Evolutionary conservation across 2,329 filamentous ascomycete species (phyloP), one percentile per base, ranked within the genome.

Genomic region (Teratosphaeria epicoccoides): DNA sequence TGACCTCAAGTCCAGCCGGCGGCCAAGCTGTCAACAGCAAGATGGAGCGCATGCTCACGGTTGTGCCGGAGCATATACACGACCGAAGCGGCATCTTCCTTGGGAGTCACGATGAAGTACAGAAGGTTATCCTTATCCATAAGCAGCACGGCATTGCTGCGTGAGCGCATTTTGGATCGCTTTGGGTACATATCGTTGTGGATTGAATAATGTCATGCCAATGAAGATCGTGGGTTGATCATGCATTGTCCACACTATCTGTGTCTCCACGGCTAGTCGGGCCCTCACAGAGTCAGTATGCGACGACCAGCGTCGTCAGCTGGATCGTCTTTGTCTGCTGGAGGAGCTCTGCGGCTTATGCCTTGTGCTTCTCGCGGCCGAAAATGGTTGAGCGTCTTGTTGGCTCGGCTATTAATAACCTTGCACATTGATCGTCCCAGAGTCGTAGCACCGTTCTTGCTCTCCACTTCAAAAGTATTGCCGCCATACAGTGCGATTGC

Each of bases 61-160:
- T 97, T 40, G 81, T 88, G 1, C 93, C 93, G 1, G 85, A 95
- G 70, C 79, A 88, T 70, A 98, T 98, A 65, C 93, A 98, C 71
- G 93, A 98, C 73, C 82, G 84, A 66, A 90, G 89, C 20, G 93
- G 93, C 60, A 96, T 98, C 65, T 98, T 94, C 74, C 80, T 98
- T 76, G 93, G 93, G 58, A 95, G 89, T 63, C 88, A 85, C 62
- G 87, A 95, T 57, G 93, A 98, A 75, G 80, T 98, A 47, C 88
- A 96, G 75, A 96, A 95, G 78, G 88, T 97, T 60, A 95, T 95
- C 71, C 75, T 81, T 55, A 84, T 85, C 64, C 85, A 93, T 74
- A 84, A 85, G 71, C 77, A 77, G 64, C 64, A 76, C 58, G 64
- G 64, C 17, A 57, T 65, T 43, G 56, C 54, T 17, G 62, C 57